Conservation (phyloP, 2,329 filamentous ascomycete species). For the Coniochaeta hoffmannii region DNA sequence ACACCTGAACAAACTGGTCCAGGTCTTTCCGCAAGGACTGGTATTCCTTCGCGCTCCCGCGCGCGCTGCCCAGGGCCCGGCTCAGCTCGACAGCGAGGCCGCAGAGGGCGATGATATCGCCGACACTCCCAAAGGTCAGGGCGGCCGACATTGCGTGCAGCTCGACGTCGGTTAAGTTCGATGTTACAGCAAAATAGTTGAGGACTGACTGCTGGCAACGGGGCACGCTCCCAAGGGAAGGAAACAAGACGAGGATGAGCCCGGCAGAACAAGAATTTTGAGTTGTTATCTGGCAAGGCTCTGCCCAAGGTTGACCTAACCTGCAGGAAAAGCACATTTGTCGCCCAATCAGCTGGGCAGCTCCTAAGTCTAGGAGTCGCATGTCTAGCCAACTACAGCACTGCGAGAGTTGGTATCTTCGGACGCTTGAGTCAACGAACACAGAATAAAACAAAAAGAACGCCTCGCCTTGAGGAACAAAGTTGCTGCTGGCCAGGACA, state of each 20-base stretch:
- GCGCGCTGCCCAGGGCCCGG: not conserved
- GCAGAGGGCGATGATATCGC: constrained; percentile 10
- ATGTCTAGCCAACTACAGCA: too few species aligned
- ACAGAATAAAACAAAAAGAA: too few species aligned
- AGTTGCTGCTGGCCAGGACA: too few species aligned
- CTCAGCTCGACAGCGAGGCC: constrained; percentile 5
- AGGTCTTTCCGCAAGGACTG: constrained; percentile 4
- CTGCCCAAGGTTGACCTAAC: not conserved
- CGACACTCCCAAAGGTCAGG: constrained; percentile 7
- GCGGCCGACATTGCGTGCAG: constrained; percentile 4
- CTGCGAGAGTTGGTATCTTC: too few species aligned
- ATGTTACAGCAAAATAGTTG: too few species aligned
- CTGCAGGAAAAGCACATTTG: not conserved
- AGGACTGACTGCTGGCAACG: too few species aligned
- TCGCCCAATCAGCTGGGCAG: not conserved
- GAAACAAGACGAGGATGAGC: not conserved
- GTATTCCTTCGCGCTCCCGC: constrained; percentile 6
- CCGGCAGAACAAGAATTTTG: not conserved
- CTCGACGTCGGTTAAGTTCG: too few species aligned
- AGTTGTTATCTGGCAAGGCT: not conserved
- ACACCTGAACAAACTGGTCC: constrained; percentile 4
- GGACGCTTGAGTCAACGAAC: too few species aligned
- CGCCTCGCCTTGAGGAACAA: too few species aligned
- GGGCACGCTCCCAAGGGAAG: too few species aligned
- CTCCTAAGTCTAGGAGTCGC: not conserved